Conservation (phyloP, 1,284 basidiomycete species). For the Cutaneotrichosporon spelunceum region DNA sequence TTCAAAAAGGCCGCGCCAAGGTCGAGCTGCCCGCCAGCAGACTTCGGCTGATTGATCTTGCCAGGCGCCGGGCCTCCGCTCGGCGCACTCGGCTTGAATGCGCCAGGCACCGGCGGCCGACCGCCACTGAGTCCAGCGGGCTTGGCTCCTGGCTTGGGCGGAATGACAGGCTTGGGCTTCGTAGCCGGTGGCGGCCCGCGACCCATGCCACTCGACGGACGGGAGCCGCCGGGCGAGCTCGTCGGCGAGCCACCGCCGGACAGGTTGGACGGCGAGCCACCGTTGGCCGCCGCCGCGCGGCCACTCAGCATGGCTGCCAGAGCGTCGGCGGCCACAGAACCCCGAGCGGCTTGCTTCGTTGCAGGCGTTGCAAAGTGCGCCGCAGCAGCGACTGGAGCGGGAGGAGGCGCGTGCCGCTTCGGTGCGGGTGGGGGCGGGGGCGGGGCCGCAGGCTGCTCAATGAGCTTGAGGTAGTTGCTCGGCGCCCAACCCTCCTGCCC, state of each 20-base stretch:
- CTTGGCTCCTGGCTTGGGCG: slow-evolving; percentile 52
- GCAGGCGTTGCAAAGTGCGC: not conserved
- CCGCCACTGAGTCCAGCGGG: slow-evolving; percentile 28
- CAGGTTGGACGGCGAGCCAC: slow-evolving; percentile 55
- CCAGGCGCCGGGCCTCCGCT: slow-evolving; percentile 35
- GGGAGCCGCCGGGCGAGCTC: slow-evolving; percentile 58
- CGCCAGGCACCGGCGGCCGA: slow-evolving; percentile 42
- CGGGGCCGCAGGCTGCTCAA: slow-evolving; percentile 60
- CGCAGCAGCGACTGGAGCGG: not conserved
- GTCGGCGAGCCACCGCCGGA: slow-evolving; percentile 43
- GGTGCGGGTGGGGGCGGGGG: slow-evolving; percentile 64
- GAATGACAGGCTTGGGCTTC: slow-evolving; percentile 53
- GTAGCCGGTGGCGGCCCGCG: slow-evolving; percentile 50
- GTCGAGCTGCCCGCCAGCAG: slow-evolving; percentile 67
- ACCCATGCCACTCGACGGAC: slow-evolving; percentile 54
- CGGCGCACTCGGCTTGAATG: slow-evolving; percentile 28
- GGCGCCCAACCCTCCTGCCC: slow-evolving; percentile 90
- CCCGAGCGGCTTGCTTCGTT: not conserved
- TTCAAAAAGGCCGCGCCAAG: slow-evolving; percentile 61
- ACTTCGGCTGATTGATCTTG: slow-evolving; percentile 50
- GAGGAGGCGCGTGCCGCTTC: slow-evolving; percentile 43
- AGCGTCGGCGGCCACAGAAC: slow-evolving; percentile 37
- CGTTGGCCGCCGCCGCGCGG: slow-evolving; percentile 44
- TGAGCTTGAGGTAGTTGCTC: slow-evolving; percentile 83
- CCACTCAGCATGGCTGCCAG: slow-evolving; percentile 19